Evolutionary conservation across 2,329 filamentous ascomycete species (phyloP).

Genomic region (Fusarium sterilihyphosum): DNA sequence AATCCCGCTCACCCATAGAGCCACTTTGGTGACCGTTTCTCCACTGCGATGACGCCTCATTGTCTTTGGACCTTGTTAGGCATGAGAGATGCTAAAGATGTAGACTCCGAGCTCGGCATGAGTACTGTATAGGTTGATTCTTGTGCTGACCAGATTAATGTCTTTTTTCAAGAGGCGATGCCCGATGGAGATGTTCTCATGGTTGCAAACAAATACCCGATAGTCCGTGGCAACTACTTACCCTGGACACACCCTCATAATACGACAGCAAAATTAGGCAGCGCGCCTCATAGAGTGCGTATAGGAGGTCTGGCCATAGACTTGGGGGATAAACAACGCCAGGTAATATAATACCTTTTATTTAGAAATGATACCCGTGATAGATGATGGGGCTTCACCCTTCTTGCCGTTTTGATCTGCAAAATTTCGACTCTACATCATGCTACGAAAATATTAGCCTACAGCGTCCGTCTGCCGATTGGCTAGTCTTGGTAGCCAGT

Average conservation of each 20-base stretch:
- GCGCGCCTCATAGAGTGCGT: rapidly evolving
- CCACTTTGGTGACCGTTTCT: neutral
- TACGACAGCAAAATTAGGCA: neutral
- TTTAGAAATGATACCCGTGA: neutral
- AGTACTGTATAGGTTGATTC: neutral
- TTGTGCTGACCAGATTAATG: neutral
- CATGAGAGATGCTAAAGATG: rapidly evolving
- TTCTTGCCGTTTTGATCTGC: too few species aligned
- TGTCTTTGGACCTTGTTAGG: too few species aligned
- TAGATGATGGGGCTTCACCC: neutral
- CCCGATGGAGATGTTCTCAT: neutral
- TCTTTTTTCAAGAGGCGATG: neutral
- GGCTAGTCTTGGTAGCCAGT: too few species aligned
- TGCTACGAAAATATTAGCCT: too few species aligned
- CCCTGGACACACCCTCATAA: neutral
- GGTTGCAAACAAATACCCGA: neutral
- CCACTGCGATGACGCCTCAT: neutral
- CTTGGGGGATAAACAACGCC: too few species aligned
- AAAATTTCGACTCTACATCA: too few species aligned
- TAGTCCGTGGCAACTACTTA: neutral
- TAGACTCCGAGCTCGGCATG: neutral
- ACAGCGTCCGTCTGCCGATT: too few species aligned
- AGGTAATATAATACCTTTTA: too few species aligned
- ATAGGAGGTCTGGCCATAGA: too few species aligned
- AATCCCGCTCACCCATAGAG: neutral